Evolutionary conservation across 192 early-diverging fungal species (phyloP), one percentile per base, ranked within the genome.

Genomic region (Funneliformis geosporum): DNA sequence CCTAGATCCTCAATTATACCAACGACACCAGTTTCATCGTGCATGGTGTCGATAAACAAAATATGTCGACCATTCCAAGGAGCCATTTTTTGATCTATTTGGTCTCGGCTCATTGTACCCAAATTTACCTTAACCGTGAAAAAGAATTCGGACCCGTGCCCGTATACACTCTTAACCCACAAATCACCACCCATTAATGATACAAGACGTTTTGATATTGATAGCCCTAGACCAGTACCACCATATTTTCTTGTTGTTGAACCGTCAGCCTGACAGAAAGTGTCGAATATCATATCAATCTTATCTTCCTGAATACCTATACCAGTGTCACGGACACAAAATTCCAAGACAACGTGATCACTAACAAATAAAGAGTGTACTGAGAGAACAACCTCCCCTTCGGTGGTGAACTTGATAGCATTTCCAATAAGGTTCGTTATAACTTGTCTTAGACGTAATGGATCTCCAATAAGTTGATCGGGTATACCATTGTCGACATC

Each of bases 241-340:
- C 94, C 94, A 78, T 94, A 97, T 84, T 92, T 90, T 80, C 94
- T 91, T 18, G 92, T 93, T 7, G 93, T 95, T 18, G 91, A 91
- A 23, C 92, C 91, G 69, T 95, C 94, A 2, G 94, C 94, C 81
- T 96, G 95, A 55, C 90, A 85, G 84, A 95, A 97, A 33, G 91
- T 92, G 44, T 94, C 91, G 81, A 96, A 96, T 23, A 95, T 89
- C 25, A 93, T 85, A 44, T 87, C 81, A 60, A 92, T 87, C 77
- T 94, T 95, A 59, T 94, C 94, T 66, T 88, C 88, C 61, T 91
- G 86, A 75, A 96, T 95, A 33, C 95, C 95, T 50, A 96, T 96
- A 43, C 95, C 95, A 5, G 93, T 94, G 69, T 96, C 95, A 18
- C 83, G 84, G 47, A 96, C 92, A 71, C 87, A 88, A 64, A 96